A percentile compares a stretch with the other conserved stretches of the same genome.
phyloP scores from a whole-genome alignment of 495 filamentous ascomycete genomes.

The Trypethelium eluteriae region DNA sequence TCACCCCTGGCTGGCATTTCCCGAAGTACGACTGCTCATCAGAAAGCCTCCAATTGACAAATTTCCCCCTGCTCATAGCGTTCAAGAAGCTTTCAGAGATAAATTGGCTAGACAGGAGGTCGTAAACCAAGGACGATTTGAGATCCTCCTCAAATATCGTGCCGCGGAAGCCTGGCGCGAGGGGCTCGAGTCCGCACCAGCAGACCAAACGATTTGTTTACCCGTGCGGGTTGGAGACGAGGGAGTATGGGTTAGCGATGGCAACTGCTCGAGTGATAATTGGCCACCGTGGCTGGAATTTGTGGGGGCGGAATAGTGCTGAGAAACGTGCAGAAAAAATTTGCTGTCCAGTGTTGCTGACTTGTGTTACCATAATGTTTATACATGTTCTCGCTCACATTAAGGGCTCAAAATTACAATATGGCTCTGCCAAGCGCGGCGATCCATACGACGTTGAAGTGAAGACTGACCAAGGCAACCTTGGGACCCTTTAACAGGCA shows the following conservation, averaged over 20 bases:
- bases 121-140: slow-evolving; percentile 33
- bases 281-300: neutral
- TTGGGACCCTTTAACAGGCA: too few relatives aligned
- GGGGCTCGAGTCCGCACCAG: neutral
- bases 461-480: too few relatives aligned
- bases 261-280: neutral
- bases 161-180: slow-evolving; percentile 18
- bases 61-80: slow-evolving; percentile 49
- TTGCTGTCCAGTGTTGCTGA: too few relatives aligned
- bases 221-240: slow-evolving; percentile 1
- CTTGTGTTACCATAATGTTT: too few relatives aligned
- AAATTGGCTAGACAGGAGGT: slow-evolving; percentile 40
- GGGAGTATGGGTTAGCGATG: neutral
- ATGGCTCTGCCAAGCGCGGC: too few relatives aligned
- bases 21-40: slow-evolving; percentile 43
- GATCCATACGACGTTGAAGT: too few relatives aligned
- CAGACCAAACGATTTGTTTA: neutral
- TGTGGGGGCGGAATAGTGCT: neutral
- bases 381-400: too few relatives aligned
- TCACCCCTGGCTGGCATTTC: slow-evolving; percentile 44
- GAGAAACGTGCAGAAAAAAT: neutral
- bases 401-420: too few relatives aligned
- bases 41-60: slow-evolving; percentile 40
- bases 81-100: slow-evolving; percentile 49
- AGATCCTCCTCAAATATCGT: slow-evolving; percentile 18